Percentiles rank a stretch among this genome's conserved stretches.
Conservation (phyloP, 805 yeast genomes). For the Candida bentonensis region DNA sequence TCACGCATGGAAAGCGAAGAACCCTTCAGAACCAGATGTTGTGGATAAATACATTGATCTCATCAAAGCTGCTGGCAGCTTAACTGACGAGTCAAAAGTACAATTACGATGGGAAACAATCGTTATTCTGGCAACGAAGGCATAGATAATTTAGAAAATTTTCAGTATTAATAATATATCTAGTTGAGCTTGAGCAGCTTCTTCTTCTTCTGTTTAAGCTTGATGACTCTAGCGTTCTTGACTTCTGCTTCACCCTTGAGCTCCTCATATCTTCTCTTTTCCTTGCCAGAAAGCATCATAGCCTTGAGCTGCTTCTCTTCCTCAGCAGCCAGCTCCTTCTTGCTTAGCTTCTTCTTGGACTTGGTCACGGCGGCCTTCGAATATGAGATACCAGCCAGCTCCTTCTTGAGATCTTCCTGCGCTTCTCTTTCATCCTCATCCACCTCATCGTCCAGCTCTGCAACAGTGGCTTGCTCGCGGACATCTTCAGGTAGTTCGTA, state of each 20-base stretch:
- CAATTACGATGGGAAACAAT: neutral
- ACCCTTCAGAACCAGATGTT: constrained; percentile 17
- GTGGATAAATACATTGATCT: neutral
- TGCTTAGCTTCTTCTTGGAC: constrained; percentile 22
- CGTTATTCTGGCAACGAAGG: neutral
- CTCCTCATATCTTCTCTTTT: constrained; percentile 84
- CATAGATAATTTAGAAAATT: neutral
- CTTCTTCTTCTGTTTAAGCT: constrained; percentile 49
- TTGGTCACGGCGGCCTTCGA: constrained; percentile 35
- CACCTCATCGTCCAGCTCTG: constrained; percentile 29
- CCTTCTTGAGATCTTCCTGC: constrained; percentile 77
- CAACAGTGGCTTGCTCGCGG: constrained; percentile 39
- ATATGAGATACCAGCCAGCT: constrained; percentile 74
- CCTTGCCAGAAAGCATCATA: constrained; percentile 97
- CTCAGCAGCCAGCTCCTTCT: constrained; percentile 35
- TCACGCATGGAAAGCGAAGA: constrained; percentile 40
- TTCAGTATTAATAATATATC: neutral
- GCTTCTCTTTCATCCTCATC: constrained; percentile 36
- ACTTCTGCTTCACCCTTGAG: constrained; percentile 84
- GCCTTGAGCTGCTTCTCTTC: constrained; percentile 85
- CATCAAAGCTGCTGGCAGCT: neutral
- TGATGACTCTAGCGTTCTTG: constrained; percentile 66
- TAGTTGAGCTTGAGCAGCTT: constrained; percentile 21
- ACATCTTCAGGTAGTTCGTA: constrained; percentile 39
- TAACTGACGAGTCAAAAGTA: constrained; percentile 3